Evolutionary conservation across 2,329 filamentous ascomycete genomes (phyloP).

Genomic region (Talaromyces atroroseus): DNA sequence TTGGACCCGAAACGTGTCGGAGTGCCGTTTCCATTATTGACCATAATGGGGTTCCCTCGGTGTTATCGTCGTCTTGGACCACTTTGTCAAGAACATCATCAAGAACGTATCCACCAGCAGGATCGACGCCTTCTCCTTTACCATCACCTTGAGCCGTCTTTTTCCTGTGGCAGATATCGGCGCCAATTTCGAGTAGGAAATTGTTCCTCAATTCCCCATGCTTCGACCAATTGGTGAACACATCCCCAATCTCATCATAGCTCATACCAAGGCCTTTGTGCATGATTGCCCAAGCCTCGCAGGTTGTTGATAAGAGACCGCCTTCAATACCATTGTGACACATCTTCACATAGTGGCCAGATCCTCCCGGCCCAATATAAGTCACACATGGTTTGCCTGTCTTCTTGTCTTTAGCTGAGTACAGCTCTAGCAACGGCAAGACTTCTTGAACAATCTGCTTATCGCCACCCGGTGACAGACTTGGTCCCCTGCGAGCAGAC

Average conservation of each 20-base stretch:
- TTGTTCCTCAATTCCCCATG: conserved; percentile 55
- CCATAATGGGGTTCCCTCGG: conserved; percentile 65
- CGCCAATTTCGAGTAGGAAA: conserved; percentile 59
- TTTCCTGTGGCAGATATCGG: conserved; percentile 54
- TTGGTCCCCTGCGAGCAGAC: conserved; percentile 59
- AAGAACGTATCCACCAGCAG: conserved; percentile 48
- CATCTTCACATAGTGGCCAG: conserved; percentile 71
- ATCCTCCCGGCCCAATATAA: conserved; percentile 56
- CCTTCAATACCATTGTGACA: conserved; percentile 70
- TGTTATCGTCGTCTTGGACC: conserved; percentile 61
- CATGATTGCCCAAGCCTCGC: conserved; percentile 62
- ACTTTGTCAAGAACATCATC: conserved; percentile 63
- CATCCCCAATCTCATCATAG: conserved; percentile 56
- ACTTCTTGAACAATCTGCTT: conserved; percentile 52
- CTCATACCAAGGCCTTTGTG: conserved; percentile 52
- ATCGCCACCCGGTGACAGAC: conserved; percentile 62
- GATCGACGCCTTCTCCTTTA: conserved; percentile 27
- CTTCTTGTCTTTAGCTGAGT: conserved; percentile 57
- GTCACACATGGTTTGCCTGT: conserved; percentile 57
- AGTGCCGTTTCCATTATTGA: conserved; percentile 56
- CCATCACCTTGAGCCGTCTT: conserved; percentile 36
- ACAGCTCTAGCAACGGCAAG: conserved; percentile 55
- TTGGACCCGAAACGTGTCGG: conserved; percentile 60
- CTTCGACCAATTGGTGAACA: conserved; percentile 57
- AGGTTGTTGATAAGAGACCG: conserved; percentile 61